A percentile compares a stretch with the other conserved stretches of the same genome.
Conservation (phyloP, 2,329 filamentous ascomycete species). For the Arthrobotrys entomopaga region DNA sequence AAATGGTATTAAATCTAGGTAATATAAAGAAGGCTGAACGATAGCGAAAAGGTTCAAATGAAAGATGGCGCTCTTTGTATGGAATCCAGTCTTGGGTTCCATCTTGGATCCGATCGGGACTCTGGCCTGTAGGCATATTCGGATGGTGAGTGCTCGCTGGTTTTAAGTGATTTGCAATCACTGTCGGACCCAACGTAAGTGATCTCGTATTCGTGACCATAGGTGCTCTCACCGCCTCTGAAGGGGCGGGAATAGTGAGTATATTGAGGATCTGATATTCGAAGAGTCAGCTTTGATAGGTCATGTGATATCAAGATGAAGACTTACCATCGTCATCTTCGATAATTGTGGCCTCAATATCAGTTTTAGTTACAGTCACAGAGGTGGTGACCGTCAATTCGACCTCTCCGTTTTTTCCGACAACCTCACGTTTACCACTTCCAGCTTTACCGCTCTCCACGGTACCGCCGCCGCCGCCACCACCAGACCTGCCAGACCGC, state of each 20-base stretch:
- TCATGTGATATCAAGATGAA: not conserved
- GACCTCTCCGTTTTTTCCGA: slow-evolving; percentile 44
- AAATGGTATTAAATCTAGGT: not conserved
- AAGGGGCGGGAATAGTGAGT: slow-evolving; percentile 50
- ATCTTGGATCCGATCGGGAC: slow-evolving; percentile 43
- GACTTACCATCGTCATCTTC: slow-evolving; percentile 50
- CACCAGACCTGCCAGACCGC: slow-evolving; percentile 25
- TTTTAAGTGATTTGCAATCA: slow-evolving; percentile 49
- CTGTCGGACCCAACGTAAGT: slow-evolving; percentile 46
- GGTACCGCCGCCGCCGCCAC: slow-evolving; percentile 13
- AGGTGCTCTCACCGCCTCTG: slow-evolving; percentile 30
- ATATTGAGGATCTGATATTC: slow-evolving; percentile 29
- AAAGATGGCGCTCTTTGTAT: slow-evolving; percentile 45
- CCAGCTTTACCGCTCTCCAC: slow-evolving; percentile 22
- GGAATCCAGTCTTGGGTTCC: slow-evolving; percentile 47
- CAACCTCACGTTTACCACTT: slow-evolving; percentile 34
- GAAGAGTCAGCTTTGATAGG: not conserved
- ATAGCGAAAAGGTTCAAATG: slow-evolving; percentile 11
- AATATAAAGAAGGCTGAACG: not conserved
- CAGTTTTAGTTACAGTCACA: slow-evolving; percentile 47
- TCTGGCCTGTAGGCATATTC: slow-evolving; percentile 48
- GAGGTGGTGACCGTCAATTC: slow-evolving; percentile 49
- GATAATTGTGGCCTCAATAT: slow-evolving; percentile 49
- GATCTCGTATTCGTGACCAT: slow-evolving; percentile 49
- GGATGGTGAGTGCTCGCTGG: slow-evolving; percentile 49